Evolutionary conservation across 306 rosid species (phyloP), one percentile per base, ranked within the genome.

Genomic region (Acacia confusa): DNA sequence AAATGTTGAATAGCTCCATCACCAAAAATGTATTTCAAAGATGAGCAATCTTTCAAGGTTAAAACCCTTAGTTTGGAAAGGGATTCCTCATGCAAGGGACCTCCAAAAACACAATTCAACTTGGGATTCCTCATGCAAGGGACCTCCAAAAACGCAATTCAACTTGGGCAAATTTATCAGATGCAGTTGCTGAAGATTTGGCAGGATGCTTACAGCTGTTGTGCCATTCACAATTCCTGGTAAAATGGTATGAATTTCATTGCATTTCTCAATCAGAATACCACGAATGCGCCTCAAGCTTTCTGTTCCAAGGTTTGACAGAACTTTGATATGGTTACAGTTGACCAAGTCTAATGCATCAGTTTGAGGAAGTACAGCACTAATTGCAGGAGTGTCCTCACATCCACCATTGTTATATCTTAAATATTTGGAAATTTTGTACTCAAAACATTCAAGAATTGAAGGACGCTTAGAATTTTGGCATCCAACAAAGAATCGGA

Each of bases 401-500:
- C 16, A 66, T 17, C 50, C 67, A 8, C 85, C 77, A 7, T 82
- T 30, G 67, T 24, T 53, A 47, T 82, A 82, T 79, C 58, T 85
- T 17, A 85, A 60, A 41, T 61, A 82, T 24, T 65, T 77, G 30
- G 78, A 55, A 7, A 82, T 40, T 52, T 25, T 79, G 40, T 85
- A 48, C 34, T 85, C 85, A 24, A 78, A 85, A 69, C 44, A 67
- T 68, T 82, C 83, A 22, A 60, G 78, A 38, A 82, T 74, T 50
- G 55, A 73, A 20, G 79, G 79, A 9, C 19, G 76, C 24, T 66
- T 53, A 70, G 79, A 63, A 77, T 25, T 41, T 40, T 65, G 66
- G 11, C 77, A 80, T 34, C 89, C 85, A 13, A 86, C 76, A 7
- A 64, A 66, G 58, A 86, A 86, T 30, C 20, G 40, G 44, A 80